Conservation (phyloP, 2,329 filamentous ascomycete genomes). For the Clonostachys chloroleuca region DNA sequence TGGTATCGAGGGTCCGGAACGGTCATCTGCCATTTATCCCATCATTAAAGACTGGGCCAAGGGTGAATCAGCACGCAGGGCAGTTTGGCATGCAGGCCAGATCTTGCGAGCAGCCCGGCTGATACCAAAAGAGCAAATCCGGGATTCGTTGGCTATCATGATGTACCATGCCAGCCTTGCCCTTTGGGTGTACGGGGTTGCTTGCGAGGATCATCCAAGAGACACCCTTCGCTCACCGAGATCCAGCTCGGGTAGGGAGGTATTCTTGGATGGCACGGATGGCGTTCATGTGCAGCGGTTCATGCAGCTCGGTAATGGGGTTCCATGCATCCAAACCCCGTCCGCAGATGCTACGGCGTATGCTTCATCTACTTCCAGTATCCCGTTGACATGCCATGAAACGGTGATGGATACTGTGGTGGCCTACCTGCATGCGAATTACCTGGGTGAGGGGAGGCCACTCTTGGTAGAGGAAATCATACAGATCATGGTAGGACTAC, state of each 20-base stretch:
- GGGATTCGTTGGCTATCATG: conserved; percentile 14
- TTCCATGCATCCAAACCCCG: not conserved
- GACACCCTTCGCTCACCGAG: not conserved
- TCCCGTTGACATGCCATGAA: not conserved
- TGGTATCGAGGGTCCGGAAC: conserved; percentile 32
- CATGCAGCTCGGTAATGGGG: not conserved
- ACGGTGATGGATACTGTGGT: conserved; percentile 1
- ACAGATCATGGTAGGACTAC: conserved; percentile 4
- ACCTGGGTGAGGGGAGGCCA: conserved; percentile 1
- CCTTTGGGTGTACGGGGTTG: conserved; percentile 14
- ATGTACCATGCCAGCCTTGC: conserved; percentile 18
- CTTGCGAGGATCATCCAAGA: not conserved
- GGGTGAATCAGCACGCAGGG: conserved; percentile 22
- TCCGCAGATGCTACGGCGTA: too few relatives aligned
- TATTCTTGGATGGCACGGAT: not conserved
- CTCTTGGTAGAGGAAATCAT: conserved; percentile 6
- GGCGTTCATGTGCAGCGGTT: not conserved
- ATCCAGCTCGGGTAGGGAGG: not conserved
- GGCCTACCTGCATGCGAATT: conserved; percentile 1
- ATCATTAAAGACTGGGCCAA: conserved; percentile 27
- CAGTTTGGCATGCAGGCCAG: conserved; percentile 19
- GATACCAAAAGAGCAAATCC: conserved; percentile 8
- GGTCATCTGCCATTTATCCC: conserved; percentile 24
- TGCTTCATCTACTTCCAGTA: too few relatives aligned
- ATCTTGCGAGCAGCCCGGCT: conserved; percentile 12